Evolutionary conservation across 2,329 filamentous ascomycete species (phyloP).

Genomic region (Shiraia bambusicola): DNA sequence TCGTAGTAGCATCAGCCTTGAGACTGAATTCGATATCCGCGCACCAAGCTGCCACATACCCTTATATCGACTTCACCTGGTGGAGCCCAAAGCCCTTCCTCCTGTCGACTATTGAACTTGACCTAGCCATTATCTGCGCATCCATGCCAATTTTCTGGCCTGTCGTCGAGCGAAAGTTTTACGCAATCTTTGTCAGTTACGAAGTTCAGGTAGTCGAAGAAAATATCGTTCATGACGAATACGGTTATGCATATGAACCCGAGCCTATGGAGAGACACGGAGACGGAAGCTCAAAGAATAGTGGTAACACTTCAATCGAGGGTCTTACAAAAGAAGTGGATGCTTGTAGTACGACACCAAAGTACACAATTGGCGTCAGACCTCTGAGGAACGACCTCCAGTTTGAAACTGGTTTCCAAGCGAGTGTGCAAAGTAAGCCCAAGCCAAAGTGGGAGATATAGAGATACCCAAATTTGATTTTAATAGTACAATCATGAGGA

Average conservation of each 20-base stretch:
- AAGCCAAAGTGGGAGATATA: constrained; percentile 29
- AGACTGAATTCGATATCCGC: constrained; percentile 33
- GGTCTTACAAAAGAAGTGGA: constrained; percentile 18
- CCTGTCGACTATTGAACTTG: constrained; percentile 36
- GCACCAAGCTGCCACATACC: constrained; percentile 30
- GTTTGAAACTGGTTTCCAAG: constrained; percentile 13
- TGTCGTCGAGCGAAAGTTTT: constrained; percentile 26
- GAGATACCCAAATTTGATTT: background rate
- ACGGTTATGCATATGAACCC: constrained; percentile 31
- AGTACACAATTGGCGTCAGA: constrained; percentile 29
- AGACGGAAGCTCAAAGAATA: constrained; percentile 25
- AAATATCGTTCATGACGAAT: constrained; percentile 14
- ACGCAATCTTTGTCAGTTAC: constrained; percentile 37
- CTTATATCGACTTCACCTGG: constrained; percentile 39
- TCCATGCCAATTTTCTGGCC: constrained; percentile 43
- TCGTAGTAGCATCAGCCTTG: constrained; percentile 33
- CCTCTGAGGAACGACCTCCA: constrained; percentile 20
- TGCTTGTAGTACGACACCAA: constrained; percentile 9
- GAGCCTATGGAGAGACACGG: constrained; percentile 20
- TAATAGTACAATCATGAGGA: background rate
- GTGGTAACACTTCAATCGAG: constrained; percentile 23
- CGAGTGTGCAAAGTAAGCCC: constrained; percentile 24
- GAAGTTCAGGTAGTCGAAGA: constrained; percentile 39
- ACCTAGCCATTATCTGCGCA: constrained; percentile 38
- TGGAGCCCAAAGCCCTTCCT: constrained; percentile 28